Evolutionary conservation across 2,329 filamentous ascomycete genomes (phyloP), one percentile per base, ranked within the genome.

Genomic region (Diaporthe humulicola): DNA sequence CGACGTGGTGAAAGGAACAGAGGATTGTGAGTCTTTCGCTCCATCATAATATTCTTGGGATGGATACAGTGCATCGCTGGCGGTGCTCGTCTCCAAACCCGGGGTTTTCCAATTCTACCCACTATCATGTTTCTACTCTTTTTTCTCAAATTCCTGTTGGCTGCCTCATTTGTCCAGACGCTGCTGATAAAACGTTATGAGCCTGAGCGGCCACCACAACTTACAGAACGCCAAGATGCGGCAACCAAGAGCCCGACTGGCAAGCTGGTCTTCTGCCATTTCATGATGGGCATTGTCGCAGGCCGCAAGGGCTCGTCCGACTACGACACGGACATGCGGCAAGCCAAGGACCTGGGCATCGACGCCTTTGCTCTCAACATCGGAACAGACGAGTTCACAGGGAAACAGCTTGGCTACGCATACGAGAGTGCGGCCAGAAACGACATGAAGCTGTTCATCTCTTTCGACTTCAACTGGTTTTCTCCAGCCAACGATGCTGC

Each of bases 361-460:
- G 79, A 81, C 52, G 81, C 79, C 38, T 82, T 82, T 69, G 81
- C 81, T 14, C 74, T 82, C 52, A 82, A 82, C 76, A 77, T 81
- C 25, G 79, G 77, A 30, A 76, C 77, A 4, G 87, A 89, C 73
- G 74, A 77, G 10, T 85, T 84, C 74, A 86, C 83, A 1, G 84
- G 86, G 57, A 77, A 82, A 22, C 87, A 89, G 79, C 85, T 90
- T 8, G 80, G 77, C 2, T 85, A 83, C 57, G 88, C 88, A 0
- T 90, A 89, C 75, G 81, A 86, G 25, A 87, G 87, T 1, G 87
- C 88, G 6, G 83, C 84, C 22, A 82, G 81, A 12, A 84, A 85
- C 40, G 84, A 81, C 66, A 88, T 90, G 84, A 88, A 89, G 72
- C 86, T 90, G n/a, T 89, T 90, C 74, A 85, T 90, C 76, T 90